These are phyloP conservation scores for Pythium grandisporangium DNA, from an alignment of 352 stramenopile species.

Conservation along the genomic window DNA sequence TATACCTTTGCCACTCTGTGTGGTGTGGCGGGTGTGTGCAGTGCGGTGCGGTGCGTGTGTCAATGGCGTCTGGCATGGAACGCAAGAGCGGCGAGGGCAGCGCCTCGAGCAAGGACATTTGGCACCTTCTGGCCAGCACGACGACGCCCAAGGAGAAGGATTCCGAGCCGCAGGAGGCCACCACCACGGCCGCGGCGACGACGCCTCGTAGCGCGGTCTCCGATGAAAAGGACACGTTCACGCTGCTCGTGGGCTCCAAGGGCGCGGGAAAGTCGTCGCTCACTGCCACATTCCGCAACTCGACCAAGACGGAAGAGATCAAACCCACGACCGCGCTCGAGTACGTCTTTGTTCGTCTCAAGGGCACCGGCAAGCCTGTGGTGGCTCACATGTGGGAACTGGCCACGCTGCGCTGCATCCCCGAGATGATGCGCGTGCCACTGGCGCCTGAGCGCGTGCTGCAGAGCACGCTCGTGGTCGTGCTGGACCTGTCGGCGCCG, in stretches of 20 bases:
- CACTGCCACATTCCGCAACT: slow-evolving; percentile 57
- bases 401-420: slow-evolving; percentile 64
- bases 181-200: no score
- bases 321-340: slow-evolving; percentile 90
- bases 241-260: slow-evolving; percentile 55
- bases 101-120: slow-evolving; percentile 56
- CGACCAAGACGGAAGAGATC: slow-evolving; percentile 66
- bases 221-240: slow-evolving; percentile 67
- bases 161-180: slow-evolving; percentile 5
- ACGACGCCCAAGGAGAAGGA: slow-evolving; percentile 15
- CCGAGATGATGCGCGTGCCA: slow-evolving; percentile 80
- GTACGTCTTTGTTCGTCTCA: slow-evolving; percentile 84
- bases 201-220: slow-evolving; percentile 3
- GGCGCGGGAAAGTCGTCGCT: slow-evolving; percentile 77
- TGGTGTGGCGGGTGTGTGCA: no score
- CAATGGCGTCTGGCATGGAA: no score
- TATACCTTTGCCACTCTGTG: no score
- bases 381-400: slow-evolving; percentile 92
- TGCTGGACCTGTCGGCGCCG: slow-evolving; percentile 75
- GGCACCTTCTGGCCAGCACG: slow-evolving; percentile 32
- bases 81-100: slow-evolving; percentile 3
- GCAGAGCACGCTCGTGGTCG: slow-evolving; percentile 68
- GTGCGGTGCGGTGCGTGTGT: no score
- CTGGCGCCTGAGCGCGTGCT: slow-evolving; percentile 67
- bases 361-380: slow-evolving; percentile 22